phyloP scores from a whole-genome alignment of 768 basidiomycete genomes.

The Tulasnella sp. region DNA sequence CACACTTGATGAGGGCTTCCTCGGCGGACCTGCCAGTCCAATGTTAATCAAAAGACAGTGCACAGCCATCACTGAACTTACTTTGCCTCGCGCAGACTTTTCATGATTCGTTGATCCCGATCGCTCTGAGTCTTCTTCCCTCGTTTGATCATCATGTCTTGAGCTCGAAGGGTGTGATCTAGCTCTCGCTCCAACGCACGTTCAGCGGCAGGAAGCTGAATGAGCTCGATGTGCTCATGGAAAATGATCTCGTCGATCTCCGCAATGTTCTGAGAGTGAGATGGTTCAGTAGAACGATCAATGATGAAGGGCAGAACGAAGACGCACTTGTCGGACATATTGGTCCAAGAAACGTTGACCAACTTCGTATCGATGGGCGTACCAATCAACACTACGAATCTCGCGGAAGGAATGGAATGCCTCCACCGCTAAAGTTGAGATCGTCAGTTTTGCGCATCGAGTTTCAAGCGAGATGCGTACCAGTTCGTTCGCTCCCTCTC shows the following conservation, averaged over 20 bases:
- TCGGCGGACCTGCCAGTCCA: slow-evolving; percentile 63
- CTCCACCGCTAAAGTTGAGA: slow-evolving; percentile 61
- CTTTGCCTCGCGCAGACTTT: slow-evolving; percentile 86
- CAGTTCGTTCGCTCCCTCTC: slow-evolving; percentile 77
- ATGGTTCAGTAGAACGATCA: neutral
- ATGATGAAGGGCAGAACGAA: neutral
- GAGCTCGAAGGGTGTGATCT: slow-evolving; percentile 84
- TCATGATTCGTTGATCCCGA: slow-evolving; percentile 79
- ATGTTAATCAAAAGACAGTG: slow-evolving; percentile 3
- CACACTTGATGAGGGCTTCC: slow-evolving; percentile 90
- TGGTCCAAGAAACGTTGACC: slow-evolving; percentile 79
- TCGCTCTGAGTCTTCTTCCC: slow-evolving; percentile 73
- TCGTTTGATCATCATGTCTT: slow-evolving; percentile 73
- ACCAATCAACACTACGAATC: slow-evolving; percentile 88
- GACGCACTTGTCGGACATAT: slow-evolving; percentile 73
- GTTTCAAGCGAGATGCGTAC: slow-evolving; percentile 42
- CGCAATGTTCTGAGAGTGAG: slow-evolving; percentile 71
- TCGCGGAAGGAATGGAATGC: slow-evolving; percentile 96
- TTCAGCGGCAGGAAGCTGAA: slow-evolving; percentile 83
- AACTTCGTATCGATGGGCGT: slow-evolving; percentile 74
- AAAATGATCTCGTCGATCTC: slow-evolving; percentile 96
- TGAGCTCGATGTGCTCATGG: slow-evolving; percentile 56
- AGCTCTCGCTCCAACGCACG: slow-evolving; percentile 92
- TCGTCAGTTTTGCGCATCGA: slow-evolving; percentile 5
- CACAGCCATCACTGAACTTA: slow-evolving; percentile 42